Evolutionary conservation across 805 yeast genomes (phyloP), one percentile per base, ranked within the genome.

Genomic region (Blastobotrys mokoenaii): DNA sequence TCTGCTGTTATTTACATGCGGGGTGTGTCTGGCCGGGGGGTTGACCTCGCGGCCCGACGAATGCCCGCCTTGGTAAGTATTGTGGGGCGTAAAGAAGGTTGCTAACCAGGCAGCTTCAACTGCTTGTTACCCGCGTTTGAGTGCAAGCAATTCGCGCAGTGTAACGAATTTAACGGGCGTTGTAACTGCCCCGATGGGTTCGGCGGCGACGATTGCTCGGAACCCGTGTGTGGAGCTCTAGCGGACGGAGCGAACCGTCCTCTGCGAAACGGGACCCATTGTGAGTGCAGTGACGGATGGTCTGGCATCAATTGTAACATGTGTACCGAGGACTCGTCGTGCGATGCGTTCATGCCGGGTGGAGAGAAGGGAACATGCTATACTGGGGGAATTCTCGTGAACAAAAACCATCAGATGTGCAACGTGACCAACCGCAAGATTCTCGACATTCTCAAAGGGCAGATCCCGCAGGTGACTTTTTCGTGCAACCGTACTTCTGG

Each of bases 141-240:
- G 51, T 93, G 98, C 64, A 78, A 84, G 48, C 98, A 93, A 57
- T 93, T 81, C 59, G 88, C 95, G 22, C 65, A 65, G n/a, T 93
- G 98, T 67, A 85, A 93, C 62, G 75, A 82, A 30, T 86, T 71
- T 63, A 84, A 90, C 3, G 98, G 98, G 1, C 73, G 80, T 59
- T 93, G 98, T 68, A 94, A 85, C 44, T 93, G 98, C 66, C 76
- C 86, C 37, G 80, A 78, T 33, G 98, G 98, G 0, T 93, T 82
- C 67, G 96, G 96, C 2, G 97, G 97, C 6, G 79, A 79, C 56
- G 96, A 93, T 62, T 93, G 98, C 64, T 74, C 87, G 1, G 74
- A 76, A 55, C 97, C 98, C 1, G 64, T 76, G 18, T 93, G 98
- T 69, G 98, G 97, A 1, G 72, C 86, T 0, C 69, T 89, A 14